Conservation (phyloP, 1,139 yeast genomes). For the Yarrowia galli region DNA sequence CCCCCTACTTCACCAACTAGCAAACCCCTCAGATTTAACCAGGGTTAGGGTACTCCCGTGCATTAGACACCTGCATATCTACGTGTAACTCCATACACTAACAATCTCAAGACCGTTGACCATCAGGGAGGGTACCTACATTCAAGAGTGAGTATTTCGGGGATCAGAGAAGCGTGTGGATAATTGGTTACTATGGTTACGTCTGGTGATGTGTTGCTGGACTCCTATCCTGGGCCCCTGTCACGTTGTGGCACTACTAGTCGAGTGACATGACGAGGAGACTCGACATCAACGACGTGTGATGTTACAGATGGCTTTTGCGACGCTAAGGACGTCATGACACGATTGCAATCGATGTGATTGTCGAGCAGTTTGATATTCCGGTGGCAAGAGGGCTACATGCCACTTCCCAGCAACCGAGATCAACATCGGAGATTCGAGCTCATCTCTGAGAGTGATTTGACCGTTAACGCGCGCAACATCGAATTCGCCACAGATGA, state of each 20-base stretch:
- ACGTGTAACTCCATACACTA: constrained; percentile 34
- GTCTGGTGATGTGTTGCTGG: not conserved
- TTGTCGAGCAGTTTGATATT: not conserved
- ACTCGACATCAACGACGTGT: not conserved
- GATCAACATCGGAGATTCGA: not conserved
- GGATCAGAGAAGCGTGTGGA: not conserved
- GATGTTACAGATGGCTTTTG: not conserved
- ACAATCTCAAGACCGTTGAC: constrained; percentile 8
- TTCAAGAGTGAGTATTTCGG: constrained; percentile 15
- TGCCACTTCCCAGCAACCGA: not conserved
- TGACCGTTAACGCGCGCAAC: no score
- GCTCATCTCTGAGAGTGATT: no score
- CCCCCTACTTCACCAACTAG: not conserved
- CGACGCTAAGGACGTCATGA: not conserved
- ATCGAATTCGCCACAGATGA: no score
- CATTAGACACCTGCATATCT: constrained; percentile 10
- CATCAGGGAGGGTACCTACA: constrained; percentile 17
- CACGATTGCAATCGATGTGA: not conserved
- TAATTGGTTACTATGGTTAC: not conserved
- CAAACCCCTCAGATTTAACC: constrained; percentile 17
- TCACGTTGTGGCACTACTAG: not conserved
- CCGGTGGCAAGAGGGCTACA: not conserved
- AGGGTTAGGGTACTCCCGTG: constrained; percentile 18
- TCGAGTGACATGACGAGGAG: not conserved
- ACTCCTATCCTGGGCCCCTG: not conserved